These are phyloP conservation scores for Penicillium nordicum DNA, from an alignment of 2,329 filamentous ascomycete species.

Conservation along the genomic window DNA sequence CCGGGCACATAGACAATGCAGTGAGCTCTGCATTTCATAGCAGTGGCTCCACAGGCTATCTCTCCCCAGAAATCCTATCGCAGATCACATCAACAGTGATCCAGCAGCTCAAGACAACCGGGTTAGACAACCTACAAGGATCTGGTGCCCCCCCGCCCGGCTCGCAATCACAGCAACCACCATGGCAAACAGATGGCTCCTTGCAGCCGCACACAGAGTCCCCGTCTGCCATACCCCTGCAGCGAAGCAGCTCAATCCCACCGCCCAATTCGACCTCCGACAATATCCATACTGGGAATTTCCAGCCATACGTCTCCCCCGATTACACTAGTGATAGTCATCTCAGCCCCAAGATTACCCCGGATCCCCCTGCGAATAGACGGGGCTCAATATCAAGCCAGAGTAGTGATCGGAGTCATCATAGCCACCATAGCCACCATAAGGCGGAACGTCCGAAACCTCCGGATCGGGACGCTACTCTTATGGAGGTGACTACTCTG, in stretches of 20 bases:
- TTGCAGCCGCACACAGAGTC: conserved; percentile 20
- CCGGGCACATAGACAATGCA: conserved; percentile 53
- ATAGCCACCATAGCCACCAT: conserved; percentile 10
- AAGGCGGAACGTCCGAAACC: conserved; percentile 37
- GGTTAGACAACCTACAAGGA: conserved; percentile 33
- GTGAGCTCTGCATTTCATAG: conserved; percentile 56
- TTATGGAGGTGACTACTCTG: conserved; percentile 54
- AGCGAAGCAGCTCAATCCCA: conserved; percentile 18
- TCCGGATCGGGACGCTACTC: conserved; percentile 39
- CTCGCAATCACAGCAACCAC: conserved; percentile 23
- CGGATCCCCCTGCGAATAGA: conserved; percentile 24
- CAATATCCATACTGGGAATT: conserved; percentile 9
- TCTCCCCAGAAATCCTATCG: conserved; percentile 60
- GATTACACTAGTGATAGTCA: conserved; percentile 22
- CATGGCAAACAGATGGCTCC: conserved; percentile 19
- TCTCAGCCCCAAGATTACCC: conserved; percentile 21
- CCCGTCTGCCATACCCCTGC: conserved; percentile 14
- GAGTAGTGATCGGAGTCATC: conserved; percentile 30
- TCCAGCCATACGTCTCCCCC: conserved; percentile 21
- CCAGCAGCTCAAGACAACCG: conserved; percentile 54
- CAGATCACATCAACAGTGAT: conserved; percentile 59
- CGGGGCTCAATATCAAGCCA: conserved; percentile 37
- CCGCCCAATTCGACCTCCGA: conserved; percentile 12
- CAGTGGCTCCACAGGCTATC: conserved; percentile 47
- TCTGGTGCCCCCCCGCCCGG: conserved; percentile 24